Percentiles rank a stretch among this genome's conserved stretches.
phyloP scores from a whole-genome alignment of 306 rosid genomes.

The Dryas drummondii region DNA sequence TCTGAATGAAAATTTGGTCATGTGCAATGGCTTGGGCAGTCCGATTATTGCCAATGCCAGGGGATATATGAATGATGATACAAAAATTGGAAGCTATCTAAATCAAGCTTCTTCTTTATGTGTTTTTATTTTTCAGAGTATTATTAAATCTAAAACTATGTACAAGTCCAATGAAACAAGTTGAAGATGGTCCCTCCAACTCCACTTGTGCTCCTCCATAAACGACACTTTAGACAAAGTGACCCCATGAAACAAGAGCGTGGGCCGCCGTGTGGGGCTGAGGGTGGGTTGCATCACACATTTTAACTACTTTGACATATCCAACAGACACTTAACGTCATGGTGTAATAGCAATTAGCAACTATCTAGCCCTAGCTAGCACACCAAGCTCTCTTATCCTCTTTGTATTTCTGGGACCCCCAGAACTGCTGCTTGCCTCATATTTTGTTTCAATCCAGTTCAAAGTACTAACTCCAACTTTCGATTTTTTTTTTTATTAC shows the following conservation, averaged over 20 bases:
- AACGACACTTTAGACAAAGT: constrained; percentile 4
- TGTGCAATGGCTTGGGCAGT: no score
- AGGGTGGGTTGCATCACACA: neutral
- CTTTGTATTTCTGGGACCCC: neutral
- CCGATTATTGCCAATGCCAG: no score
- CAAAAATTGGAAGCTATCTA: no score
- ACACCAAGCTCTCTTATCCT: constrained; percentile 6
- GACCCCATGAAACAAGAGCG: constrained; percentile 5
- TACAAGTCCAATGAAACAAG: no score
- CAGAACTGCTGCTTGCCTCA: neutral
- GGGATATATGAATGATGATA: no score
- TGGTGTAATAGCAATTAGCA: neutral
- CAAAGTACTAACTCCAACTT: neutral
- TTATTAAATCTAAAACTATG: no score
- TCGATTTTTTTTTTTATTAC: neutral
- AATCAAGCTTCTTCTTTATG: no score
- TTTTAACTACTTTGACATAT: constrained; percentile 6
- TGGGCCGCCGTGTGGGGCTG: neutral
- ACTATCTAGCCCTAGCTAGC: neutral
- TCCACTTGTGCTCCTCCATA: neutral
- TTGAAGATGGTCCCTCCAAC: neutral
- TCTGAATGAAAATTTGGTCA: no score
- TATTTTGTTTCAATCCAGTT: neutral
- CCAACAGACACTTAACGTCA: constrained; percentile 7
- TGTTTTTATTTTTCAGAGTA: no score